phyloP scores from a whole-genome alignment of 2,329 filamentous ascomycete species.

The Aspergillus ochraceoroseus region DNA sequence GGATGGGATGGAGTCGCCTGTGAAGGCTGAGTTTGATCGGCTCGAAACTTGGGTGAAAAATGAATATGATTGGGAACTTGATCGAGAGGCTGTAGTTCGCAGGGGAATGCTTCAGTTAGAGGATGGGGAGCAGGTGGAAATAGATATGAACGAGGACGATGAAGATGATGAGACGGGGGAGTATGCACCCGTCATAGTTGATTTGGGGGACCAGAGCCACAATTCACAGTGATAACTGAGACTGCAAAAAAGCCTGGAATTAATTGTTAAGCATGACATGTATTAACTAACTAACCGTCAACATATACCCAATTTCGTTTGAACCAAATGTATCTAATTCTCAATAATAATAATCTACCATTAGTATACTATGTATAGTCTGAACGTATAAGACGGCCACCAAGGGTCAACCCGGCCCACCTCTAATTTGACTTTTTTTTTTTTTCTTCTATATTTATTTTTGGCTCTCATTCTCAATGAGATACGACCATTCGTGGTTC shows the following conservation, averaged over 20 bases:
- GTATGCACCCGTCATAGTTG: slow-evolving; percentile 59
- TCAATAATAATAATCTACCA: neutral
- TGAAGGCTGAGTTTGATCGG: slow-evolving; percentile 52
- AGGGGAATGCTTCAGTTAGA: slow-evolving; percentile 57
- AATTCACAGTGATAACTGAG: neutral
- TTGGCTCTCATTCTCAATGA: slow-evolving; percentile 56
- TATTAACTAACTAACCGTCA: too few species aligned
- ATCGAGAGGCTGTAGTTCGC: slow-evolving; percentile 49
- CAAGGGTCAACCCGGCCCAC: neutral
- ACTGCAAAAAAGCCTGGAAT: too few species aligned
- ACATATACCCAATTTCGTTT: neutral
- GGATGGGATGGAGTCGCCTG: slow-evolving; percentile 27
- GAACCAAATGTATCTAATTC: neutral
- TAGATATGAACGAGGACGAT: slow-evolving; percentile 57
- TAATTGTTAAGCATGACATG: too few species aligned
- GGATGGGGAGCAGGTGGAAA: slow-evolving; percentile 59
- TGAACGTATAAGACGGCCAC: too few species aligned
- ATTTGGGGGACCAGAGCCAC: slow-evolving; percentile 33
- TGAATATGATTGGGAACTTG: slow-evolving; percentile 56
- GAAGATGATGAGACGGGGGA: slow-evolving; percentile 62
- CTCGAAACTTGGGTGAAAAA: slow-evolving; percentile 52
- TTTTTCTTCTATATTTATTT: slow-evolving; percentile 16
- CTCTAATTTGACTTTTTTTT: neutral
- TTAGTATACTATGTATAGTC: neutral
- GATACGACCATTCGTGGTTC: slow-evolving; percentile 64